Evolutionary conservation across 495 filamentous ascomycete genomes (phyloP).

Genomic region (Haplographium delicatum): DNA sequence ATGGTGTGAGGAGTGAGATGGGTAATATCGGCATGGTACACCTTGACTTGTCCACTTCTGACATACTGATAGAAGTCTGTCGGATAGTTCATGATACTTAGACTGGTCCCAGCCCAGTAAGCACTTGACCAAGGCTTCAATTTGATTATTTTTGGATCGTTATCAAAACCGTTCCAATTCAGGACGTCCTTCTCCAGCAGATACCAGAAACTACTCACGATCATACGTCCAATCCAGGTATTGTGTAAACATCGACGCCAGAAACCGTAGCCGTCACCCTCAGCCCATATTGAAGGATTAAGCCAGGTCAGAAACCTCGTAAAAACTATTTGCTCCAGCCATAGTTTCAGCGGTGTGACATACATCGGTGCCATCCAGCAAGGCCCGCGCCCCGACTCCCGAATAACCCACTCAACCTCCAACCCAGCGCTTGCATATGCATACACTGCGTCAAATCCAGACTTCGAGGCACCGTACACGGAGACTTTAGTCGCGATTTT

Average conservation of each 20-base stretch:
- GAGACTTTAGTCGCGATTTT: constrained; percentile 36
- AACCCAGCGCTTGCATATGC: constrained; percentile 58
- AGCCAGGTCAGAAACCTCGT: constrained; percentile 59
- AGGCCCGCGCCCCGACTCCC: constrained; percentile 69
- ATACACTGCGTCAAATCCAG: constrained; percentile 72
- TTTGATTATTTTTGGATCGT: constrained; percentile 57
- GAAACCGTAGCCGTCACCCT: constrained; percentile 33
- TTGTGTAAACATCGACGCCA: constrained; percentile 32
- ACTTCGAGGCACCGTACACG: constrained; percentile 70
- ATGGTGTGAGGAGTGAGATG: constrained; percentile 43
- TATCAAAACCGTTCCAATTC: constrained; percentile 50
- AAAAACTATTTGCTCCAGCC: constrained; percentile 60
- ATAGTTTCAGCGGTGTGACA: constrained; percentile 54
- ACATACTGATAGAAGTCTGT: constrained; percentile 61
- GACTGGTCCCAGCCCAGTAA: constrained; percentile 58
- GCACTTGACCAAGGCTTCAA: constrained; percentile 58
- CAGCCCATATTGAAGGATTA: constrained; percentile 40
- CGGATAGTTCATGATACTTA: constrained; percentile 67
- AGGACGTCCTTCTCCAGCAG: constrained; percentile 56
- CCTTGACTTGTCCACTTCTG: constrained; percentile 48
- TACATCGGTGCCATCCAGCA: constrained; percentile 63
- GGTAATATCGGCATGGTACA: constrained; percentile 59
- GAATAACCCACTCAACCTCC: constrained; percentile 73
- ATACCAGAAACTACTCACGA: constrained; percentile 65
- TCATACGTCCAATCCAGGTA: constrained; percentile 59